A percentile compares a stretch with the other conserved stretches of the same genome.
Conservation (phyloP, 345 rosid genomes). For the Physaria fendleri region DNA sequence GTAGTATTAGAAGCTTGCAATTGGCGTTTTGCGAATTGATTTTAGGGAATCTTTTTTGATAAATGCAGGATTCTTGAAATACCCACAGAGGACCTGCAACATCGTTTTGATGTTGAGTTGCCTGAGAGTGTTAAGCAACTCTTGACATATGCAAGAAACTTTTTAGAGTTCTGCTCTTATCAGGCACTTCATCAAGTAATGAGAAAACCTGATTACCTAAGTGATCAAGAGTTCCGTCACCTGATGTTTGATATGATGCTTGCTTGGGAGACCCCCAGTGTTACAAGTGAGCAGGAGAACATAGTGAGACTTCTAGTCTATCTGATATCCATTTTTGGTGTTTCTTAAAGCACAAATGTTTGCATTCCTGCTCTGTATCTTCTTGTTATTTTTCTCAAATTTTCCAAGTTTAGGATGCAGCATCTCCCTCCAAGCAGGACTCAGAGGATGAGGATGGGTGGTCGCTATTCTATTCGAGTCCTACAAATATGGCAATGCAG, state of each 20-base stretch:
- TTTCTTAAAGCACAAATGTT: not conserved
- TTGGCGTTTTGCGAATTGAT: not conserved
- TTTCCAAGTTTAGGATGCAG: constrained; percentile 42
- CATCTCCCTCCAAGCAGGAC: constrained; percentile 37
- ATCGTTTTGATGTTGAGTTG: constrained; percentile 62
- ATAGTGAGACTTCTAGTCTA: constrained; percentile 38
- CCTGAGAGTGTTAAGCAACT: constrained; percentile 71
- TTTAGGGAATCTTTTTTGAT: not conserved
- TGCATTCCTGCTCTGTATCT: not conserved
- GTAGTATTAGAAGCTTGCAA: not conserved
- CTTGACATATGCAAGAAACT: constrained; percentile 58
- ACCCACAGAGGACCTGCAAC: constrained; percentile 62
- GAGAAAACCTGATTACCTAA: constrained; percentile 51
- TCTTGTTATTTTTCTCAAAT: constrained; percentile 2
- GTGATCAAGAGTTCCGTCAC: constrained; percentile 66
- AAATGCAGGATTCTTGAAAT: constrained; percentile 53
- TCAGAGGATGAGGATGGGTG: constrained; percentile 67
- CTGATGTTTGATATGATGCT: constrained; percentile 95
- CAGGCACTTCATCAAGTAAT: constrained; percentile 48
- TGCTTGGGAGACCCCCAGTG: constrained; percentile 86
- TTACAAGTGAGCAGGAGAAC: constrained; percentile 33
- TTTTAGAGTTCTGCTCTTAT: constrained; percentile 75
- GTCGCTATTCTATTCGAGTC: constrained; percentile 69
- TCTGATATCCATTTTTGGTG: not conserved
- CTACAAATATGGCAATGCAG: constrained; percentile 84